A percentile compares a stretch with the other conserved stretches of the same genome.
Evolutionary conservation across 345 rosid genomes (phyloP).

Genomic region (Citrus sinensis): DVS_A1.0 CM039161.1:4410501-4411000

Average conservation of each 20-base stretch:
- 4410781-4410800: background rate
- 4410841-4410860: no score
- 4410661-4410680: background rate
- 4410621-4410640: background rate
- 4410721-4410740: background rate
- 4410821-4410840: no score
- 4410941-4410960: background rate
- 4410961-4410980: background rate
- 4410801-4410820: background rate
- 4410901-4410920: background rate
- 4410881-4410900: background rate
- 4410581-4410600: background rate
- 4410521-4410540: no score
- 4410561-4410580: background rate
- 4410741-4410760: background rate
- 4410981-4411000: slow-evolving; percentile 8
- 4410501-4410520: no score
- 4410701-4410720: background rate
- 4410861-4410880: no score
- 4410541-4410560: no score
- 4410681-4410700: background rate
- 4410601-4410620: background rate
- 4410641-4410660: background rate
- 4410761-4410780: background rate
- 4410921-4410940: no score